A percentile compares a stretch with the other conserved stretches of the same genome.
phyloP scores from a whole-genome alignment of 371 early-diverging fungal species.

The Vairimorpha ceranae region DNA sequence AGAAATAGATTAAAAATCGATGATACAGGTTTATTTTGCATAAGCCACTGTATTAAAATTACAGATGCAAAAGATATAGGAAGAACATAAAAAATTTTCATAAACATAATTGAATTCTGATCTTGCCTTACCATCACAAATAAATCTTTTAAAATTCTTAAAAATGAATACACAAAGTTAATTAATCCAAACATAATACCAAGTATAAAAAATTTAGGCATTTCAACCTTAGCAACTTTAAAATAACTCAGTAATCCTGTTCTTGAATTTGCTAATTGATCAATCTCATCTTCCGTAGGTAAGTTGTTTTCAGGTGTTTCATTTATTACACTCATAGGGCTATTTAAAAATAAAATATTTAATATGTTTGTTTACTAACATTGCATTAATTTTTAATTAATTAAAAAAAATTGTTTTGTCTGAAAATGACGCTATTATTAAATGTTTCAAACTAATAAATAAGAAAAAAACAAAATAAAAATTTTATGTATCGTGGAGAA shows the following conservation, averaged over 20 bases:
- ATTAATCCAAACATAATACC: conserved; percentile 60
- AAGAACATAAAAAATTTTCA: conserved; percentile 61
- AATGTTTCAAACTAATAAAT: not conserved
- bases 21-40: conserved; percentile 41
- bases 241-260: conserved; percentile 45
- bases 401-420: not conserved
- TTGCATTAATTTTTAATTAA: not conserved
- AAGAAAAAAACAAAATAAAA: too few species aligned
- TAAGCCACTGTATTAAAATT: conserved; percentile 56
- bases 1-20: conserved; percentile 56
- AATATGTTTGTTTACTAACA: conserved; percentile 8
- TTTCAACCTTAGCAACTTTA: conserved; percentile 59
- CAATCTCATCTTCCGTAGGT: conserved; percentile 58
- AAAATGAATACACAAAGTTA: conserved; percentile 62
- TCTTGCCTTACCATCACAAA: conserved; percentile 61
- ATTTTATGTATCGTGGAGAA: not conserved
- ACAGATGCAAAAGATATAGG: conserved; percentile 53
- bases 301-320: conserved; percentile 4
- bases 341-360: not conserved
- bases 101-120: conserved; percentile 58
- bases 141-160: conserved; percentile 63
- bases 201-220: conserved; percentile 57
- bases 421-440: not conserved
- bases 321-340: not conserved
- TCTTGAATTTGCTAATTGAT: conserved; percentile 19